These are phyloP conservation scores for Diaporthe vaccinii DNA, from an alignment of 2,329 filamentous ascomycete genomes.

Conservation along the genomic window DNA sequence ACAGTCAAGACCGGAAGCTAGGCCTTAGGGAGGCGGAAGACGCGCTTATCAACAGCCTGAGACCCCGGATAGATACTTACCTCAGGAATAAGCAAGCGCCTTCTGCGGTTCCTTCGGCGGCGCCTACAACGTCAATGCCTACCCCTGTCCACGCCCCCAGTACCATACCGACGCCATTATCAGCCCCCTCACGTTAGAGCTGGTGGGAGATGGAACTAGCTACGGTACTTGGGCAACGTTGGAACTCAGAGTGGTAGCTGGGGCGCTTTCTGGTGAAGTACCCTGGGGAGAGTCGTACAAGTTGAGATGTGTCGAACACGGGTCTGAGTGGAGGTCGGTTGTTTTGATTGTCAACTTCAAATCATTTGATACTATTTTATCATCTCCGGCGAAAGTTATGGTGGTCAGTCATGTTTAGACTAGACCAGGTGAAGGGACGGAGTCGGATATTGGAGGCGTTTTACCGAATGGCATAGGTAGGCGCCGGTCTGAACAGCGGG, in stretches of 20 bases:
- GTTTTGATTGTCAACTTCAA: too few relatives aligned
- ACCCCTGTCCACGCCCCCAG: background rate
- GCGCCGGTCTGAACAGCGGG: slow-evolving; percentile 5
- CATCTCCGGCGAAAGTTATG: background rate
- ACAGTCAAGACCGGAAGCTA: slow-evolving; percentile 46
- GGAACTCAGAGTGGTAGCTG: background rate
- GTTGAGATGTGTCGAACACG: too few relatives aligned
- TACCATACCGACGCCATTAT: background rate
- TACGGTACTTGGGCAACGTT: background rate
- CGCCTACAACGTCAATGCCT: slow-evolving; percentile 9
- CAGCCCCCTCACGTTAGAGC: background rate
- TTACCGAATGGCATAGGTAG: slow-evolving; percentile 10
- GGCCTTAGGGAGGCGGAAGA: slow-evolving; percentile 50
- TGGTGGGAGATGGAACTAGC: background rate
- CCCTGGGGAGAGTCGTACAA: background rate
- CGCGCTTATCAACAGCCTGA: slow-evolving; percentile 46
- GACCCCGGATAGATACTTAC: slow-evolving; percentile 17
- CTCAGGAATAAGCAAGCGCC: slow-evolving; percentile 3
- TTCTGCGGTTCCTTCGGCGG: background rate
- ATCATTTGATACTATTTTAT: background rate
- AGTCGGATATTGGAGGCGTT: slow-evolving; percentile 5
- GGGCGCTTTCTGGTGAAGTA: too few relatives aligned
- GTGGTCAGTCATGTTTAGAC: background rate
- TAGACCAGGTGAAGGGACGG: background rate
- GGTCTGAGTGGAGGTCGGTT: background rate